phyloP scores from a whole-genome alignment of 257 asterid genomes.

The Fraxinus quadrangulata region DNA sequence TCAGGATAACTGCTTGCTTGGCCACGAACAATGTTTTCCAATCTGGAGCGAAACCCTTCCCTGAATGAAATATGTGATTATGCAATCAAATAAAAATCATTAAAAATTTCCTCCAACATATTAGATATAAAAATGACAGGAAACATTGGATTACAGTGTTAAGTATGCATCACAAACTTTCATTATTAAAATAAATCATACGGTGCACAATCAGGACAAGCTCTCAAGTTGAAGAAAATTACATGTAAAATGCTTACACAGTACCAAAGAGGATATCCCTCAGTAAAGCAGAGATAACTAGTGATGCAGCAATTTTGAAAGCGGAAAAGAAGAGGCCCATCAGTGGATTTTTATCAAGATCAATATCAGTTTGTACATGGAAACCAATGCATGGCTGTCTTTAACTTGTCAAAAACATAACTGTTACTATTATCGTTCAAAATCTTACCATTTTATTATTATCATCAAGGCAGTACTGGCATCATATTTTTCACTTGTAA shows the following conservation, averaged over 20 bases:
- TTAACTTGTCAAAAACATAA: background rate
- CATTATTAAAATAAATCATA: background rate
- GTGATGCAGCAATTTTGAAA: background rate
- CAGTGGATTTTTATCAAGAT: background rate
- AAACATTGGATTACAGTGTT: background rate
- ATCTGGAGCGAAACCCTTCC: slow-evolving; percentile 86
- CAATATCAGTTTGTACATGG: background rate
- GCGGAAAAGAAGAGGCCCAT: background rate
- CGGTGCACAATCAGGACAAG: background rate
- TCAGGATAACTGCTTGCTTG: slow-evolving; percentile 74
- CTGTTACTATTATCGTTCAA: background rate
- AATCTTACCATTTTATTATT: background rate
- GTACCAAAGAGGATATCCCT: background rate
- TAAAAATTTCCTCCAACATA: background rate
- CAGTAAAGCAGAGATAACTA: background rate
- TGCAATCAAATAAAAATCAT: slow-evolving; percentile 19
- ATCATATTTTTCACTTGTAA: slow-evolving; percentile 5
- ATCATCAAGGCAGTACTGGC: background rate
- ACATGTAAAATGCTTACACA: background rate
- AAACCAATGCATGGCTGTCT: background rate
- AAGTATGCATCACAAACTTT: background rate
- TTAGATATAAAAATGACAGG: background rate
- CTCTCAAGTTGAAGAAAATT: background rate
- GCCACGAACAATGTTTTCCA: slow-evolving; percentile 71
- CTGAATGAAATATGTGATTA: slow-evolving; percentile 44